A percentile compares a stretch with the other conserved stretches of the same genome.
phyloP scores from a whole-genome alignment of 441 rosid species.

The Syzygium syzygioides region DNA sequence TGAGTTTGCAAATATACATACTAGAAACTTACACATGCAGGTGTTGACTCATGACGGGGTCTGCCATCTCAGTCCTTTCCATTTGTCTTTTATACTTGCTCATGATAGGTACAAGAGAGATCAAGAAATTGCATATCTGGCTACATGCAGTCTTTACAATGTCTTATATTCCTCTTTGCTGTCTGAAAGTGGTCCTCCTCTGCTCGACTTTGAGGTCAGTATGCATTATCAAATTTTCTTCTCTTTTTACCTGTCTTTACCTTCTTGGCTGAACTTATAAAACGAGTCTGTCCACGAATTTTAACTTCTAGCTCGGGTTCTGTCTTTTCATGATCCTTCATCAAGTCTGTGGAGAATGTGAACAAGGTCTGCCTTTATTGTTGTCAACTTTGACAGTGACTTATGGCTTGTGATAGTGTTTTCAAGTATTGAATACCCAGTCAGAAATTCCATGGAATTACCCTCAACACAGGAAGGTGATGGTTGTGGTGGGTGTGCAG shows the following conservation, averaged over 20 bases:
- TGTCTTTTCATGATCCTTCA: neutral
- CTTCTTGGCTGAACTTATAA: neutral
- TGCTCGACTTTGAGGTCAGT: slow-evolving; percentile 96
- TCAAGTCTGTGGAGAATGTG: neutral
- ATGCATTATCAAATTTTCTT: neutral
- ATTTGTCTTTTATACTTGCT: neutral
- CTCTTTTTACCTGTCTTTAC: neutral
- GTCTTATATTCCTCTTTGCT: slow-evolving; percentile 70
- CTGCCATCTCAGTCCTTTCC: neutral
- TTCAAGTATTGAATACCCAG: neutral
- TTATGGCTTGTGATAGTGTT: neutral
- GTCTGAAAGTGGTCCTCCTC: slow-evolving; percentile 96
- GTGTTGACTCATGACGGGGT: neutral
- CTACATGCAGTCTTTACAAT: slow-evolving; percentile 81
- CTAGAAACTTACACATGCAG: neutral
- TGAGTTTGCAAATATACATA: neutral
- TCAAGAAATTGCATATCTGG: slow-evolving; percentile 72
- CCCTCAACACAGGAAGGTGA: neutral
- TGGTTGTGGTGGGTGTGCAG: neutral
- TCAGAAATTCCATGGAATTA: neutral
- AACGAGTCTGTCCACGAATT: neutral
- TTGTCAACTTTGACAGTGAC: neutral
- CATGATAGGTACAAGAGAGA: slow-evolving; percentile 75
- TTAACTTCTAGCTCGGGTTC: neutral
- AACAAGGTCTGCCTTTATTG: neutral